Percentiles rank a stretch among this genome's conserved stretches.
These are phyloP conservation scores for Coemansia sp. DNA, from an alignment of 192 early-diverging fungal genomes.

Conservation along the genomic window DNA sequence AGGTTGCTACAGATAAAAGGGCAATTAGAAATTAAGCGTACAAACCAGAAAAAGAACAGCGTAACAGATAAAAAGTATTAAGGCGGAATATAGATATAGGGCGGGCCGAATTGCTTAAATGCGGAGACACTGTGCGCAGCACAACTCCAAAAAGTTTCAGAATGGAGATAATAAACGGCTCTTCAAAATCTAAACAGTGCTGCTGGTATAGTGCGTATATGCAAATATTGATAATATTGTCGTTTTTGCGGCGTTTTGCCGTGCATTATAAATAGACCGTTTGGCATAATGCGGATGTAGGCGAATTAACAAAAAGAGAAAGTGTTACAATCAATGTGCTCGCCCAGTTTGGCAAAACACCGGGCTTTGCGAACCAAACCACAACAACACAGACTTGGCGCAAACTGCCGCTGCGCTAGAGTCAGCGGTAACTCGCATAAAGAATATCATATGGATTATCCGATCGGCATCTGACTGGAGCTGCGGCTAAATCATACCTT, in stretches of 20 bases:
- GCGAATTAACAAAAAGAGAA: not conserved
- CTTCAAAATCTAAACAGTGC: too few relatives aligned
- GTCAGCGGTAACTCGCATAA: not conserved
- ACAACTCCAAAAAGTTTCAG: not conserved
- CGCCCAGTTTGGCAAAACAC: not conserved
- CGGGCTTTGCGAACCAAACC: too few relatives aligned
- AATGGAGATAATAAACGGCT: not conserved
- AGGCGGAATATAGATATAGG: too few relatives aligned
- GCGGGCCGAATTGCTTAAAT: too few relatives aligned
- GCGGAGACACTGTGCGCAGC: too few relatives aligned
- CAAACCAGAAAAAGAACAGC: not conserved
- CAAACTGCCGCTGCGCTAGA: not conserved
- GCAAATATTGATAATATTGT: constrained; percentile 3
- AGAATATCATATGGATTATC: not conserved
- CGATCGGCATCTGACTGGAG: not conserved
- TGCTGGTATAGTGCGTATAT: not conserved
- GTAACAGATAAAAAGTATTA: too few relatives aligned
- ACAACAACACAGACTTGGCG: too few relatives aligned
- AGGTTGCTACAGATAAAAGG: too few relatives aligned
- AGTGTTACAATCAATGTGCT: not conserved
- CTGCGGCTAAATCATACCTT: not conserved
- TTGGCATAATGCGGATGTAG: not conserved
- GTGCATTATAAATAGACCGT: not conserved
- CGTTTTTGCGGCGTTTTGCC: not conserved
- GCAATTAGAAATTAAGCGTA: not conserved